Conservation (phyloP, 176 grass and related monocot species). For the Carex kokanica region DNA sequence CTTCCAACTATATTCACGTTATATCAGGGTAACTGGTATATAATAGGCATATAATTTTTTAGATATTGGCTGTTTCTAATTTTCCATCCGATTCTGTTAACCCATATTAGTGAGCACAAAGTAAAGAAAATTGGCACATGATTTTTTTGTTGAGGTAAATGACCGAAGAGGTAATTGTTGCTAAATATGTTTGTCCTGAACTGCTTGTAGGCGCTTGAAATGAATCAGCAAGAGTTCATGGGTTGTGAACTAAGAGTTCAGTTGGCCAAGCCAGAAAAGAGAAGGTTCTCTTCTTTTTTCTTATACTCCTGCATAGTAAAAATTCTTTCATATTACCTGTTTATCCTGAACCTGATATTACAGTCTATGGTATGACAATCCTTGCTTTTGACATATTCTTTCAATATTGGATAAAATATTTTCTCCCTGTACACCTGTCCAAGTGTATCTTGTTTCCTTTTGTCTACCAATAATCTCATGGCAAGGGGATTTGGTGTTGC, state of each 20-base stretch:
- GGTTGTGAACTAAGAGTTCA: conserved; percentile 57
- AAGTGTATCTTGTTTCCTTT: too few species aligned
- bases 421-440: too few species aligned
- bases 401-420: too few species aligned
- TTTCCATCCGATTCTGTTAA: not conserved
- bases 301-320: not conserved
- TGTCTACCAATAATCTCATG: too few species aligned
- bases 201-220: conserved; percentile 45
- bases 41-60: not conserved
- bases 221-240: conserved; percentile 45
- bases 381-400: too few species aligned
- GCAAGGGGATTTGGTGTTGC: too few species aligned
- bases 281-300: conserved; percentile 35
- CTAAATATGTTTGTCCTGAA: not conserved
- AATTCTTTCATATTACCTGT: not conserved
- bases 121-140: not conserved
- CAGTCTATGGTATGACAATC: too few species aligned
- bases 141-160: not conserved
- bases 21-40: not conserved
- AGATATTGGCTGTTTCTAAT: conserved; percentile 8
- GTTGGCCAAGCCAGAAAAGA: conserved; percentile 44
- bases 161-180: not conserved
- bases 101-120: not conserved
- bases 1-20: not conserved
- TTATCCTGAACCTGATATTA: not conserved